Conservation (phyloP, 2,329 filamentous ascomycete species). For the Drechslerella dactyloides region DNA sequence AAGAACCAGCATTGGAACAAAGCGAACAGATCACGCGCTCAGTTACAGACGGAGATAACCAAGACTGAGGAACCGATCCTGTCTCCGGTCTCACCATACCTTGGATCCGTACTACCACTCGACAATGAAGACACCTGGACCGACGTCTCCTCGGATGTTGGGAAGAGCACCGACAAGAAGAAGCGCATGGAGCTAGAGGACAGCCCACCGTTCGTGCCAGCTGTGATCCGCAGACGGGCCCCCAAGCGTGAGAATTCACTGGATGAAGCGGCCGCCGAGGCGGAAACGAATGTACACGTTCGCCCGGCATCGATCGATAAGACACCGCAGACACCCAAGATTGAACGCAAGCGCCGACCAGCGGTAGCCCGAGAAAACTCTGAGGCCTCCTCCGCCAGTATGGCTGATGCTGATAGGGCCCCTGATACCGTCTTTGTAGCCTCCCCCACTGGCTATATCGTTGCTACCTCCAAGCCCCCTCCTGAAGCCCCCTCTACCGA, state of each 20-base stretch:
- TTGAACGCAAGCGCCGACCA: conserved; percentile 21
- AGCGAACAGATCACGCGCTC: conserved; percentile 15
- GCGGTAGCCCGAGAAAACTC: conserved; percentile 1
- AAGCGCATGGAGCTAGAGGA: not conserved
- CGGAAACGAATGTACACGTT: conserved; percentile 4
- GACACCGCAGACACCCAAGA: conserved; percentile 33
- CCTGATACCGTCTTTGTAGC: conserved; percentile 7
- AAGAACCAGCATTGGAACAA: conserved; percentile 41
- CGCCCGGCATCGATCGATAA: conserved; percentile 20
- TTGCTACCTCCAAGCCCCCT: too few relatives aligned
- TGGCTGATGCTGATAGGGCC: too few relatives aligned
- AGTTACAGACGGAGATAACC: too few relatives aligned
- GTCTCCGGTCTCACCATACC: not conserved
- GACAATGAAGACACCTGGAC: not conserved
- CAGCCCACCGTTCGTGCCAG: not conserved
- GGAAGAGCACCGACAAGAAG: not conserved
- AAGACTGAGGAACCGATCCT: not conserved
- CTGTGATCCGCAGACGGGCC: not conserved
- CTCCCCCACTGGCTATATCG: too few relatives aligned
- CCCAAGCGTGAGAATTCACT: not conserved
- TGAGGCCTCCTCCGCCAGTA: not conserved
- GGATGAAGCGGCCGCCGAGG: conserved; percentile 12
- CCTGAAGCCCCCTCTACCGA: too few relatives aligned
- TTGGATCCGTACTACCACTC: not conserved
- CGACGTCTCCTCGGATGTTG: not conserved